Conservation (phyloP, 177 flowering plant genomes). For the Telopea speciosissima region DNA sequence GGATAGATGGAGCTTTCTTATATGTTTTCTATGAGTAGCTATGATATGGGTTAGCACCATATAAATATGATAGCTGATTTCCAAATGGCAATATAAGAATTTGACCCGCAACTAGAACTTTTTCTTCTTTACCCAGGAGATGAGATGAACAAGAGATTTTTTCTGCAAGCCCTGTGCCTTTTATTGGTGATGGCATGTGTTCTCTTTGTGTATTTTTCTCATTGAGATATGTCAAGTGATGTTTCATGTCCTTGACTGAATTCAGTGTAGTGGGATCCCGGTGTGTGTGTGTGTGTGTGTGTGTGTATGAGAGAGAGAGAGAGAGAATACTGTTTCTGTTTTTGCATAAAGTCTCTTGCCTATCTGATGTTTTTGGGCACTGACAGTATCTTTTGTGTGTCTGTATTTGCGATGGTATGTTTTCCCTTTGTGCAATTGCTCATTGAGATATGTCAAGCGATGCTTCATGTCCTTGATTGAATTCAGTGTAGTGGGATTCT, state of each 20-base stretch:
- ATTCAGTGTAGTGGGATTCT: too few species aligned
- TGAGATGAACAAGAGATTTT: too few species aligned
- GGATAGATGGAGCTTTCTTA: background rate
- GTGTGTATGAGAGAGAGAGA: too few species aligned
- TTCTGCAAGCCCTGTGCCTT: background rate
- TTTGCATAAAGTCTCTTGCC: background rate
- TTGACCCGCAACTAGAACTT: background rate
- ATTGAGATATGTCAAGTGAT: background rate
- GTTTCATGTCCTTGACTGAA: background rate
- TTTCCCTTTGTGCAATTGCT: background rate
- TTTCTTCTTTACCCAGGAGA: background rate
- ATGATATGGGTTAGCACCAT: too few species aligned
- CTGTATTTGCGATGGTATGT: too few species aligned
- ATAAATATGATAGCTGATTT: too few species aligned
- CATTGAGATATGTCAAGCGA: background rate
- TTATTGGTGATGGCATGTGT: too few species aligned
- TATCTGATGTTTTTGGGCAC: background rate
- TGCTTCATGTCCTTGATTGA: background rate
- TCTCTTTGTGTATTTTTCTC: background rate
- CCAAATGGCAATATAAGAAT: background rate
- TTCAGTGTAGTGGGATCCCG: too few species aligned
- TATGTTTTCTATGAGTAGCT: too few species aligned
- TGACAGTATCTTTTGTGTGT: too few species aligned
- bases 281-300: too few species aligned
- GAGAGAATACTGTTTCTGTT: too few species aligned